Conservation (phyloP, 305 asterid species). For the Plantago coronopus region DNA sequence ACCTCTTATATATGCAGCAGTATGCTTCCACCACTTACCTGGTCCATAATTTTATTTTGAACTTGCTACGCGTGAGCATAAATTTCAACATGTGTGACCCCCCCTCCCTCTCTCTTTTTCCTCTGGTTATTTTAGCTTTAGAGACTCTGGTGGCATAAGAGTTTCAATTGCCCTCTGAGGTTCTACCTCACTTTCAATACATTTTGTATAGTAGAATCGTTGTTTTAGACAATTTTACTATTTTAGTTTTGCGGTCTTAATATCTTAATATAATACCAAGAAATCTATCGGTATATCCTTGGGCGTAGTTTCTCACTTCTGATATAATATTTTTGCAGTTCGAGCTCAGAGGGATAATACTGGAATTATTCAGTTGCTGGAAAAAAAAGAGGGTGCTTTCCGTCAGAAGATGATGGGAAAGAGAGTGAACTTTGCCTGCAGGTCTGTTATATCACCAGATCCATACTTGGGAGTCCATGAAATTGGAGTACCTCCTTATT, state of each 20-base stretch:
- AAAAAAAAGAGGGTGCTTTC: slow-evolving; percentile 92
- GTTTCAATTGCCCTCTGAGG: slow-evolving; percentile 7
- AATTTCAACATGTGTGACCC: background rate
- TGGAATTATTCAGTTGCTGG: slow-evolving; percentile 81
- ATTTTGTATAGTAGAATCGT: slow-evolving; percentile 9
- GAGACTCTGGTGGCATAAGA: background rate
- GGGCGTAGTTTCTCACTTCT: slow-evolving; percentile 15
- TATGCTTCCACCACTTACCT: too few relatives aligned
- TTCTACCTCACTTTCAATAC: slow-evolving; percentile 9
- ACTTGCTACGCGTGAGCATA: background rate
- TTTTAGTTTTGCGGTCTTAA: slow-evolving; percentile 10
- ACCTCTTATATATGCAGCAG: too few relatives aligned
- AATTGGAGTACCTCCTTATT: slow-evolving; percentile 95
- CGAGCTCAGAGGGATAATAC: slow-evolving; percentile 48
- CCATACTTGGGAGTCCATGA: slow-evolving; percentile 93
- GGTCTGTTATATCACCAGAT: slow-evolving; percentile 97
- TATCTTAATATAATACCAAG: too few relatives aligned
- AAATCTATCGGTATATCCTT: slow-evolving; percentile 4
- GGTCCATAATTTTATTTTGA: too few relatives aligned
- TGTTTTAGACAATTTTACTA: slow-evolving; percentile 3
- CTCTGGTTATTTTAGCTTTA: too few relatives aligned
- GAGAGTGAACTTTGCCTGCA: slow-evolving; percentile 92
- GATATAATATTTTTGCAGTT: slow-evolving; percentile 36
- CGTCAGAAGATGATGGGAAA: slow-evolving; percentile 99
- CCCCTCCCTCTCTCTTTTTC: background rate